These are phyloP conservation scores for Phytophthora podocarpi DNA, from an alignment of 352 stramenopile species.

Conservation along the genomic window DNA sequence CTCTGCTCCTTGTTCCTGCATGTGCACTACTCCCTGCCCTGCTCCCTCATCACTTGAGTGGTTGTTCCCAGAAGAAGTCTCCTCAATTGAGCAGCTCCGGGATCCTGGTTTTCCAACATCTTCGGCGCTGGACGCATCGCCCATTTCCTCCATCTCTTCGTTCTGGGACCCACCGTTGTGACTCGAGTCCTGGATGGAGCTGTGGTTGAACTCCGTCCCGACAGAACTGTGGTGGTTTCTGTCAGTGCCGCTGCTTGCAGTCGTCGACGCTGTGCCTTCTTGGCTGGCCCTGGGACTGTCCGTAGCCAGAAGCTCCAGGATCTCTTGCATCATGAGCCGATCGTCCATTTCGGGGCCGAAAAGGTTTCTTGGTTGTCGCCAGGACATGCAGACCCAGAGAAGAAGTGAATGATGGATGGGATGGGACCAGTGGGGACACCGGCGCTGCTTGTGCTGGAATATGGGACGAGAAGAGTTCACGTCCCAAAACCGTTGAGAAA, in stretches of 20 bases:
- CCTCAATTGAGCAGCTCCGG: not conserved
- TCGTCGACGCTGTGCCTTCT: conserved; percentile 1
- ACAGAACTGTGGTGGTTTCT: not conserved
- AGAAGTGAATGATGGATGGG: too few species aligned
- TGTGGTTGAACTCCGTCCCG: not conserved
- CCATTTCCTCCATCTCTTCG: not conserved
- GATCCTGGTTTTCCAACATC: not conserved
- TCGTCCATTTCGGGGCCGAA: conserved; percentile 19
- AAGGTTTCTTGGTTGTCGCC: conserved; percentile 16
- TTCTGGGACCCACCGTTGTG: not conserved
- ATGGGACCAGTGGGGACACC: too few species aligned
- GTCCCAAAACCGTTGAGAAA: conserved; percentile 14
- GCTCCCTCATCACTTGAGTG: conserved; percentile 2
- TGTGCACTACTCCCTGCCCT: not conserved
- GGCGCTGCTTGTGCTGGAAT: conserved; percentile 6
- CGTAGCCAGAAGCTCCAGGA: conserved; percentile 29
- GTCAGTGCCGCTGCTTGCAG: not conserved
- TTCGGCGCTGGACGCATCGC: not conserved
- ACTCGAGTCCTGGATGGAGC: not conserved
- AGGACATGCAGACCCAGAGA: conserved; percentile 9
- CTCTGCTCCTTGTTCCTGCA: conserved; percentile 8
- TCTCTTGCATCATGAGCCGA: conserved; percentile 36
- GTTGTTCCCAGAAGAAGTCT: not conserved
- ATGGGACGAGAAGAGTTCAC: conserved; percentile 12
- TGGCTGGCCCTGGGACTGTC: conserved; percentile 6